phyloP scores from a whole-genome alignment of 2,329 filamentous ascomycete species.

The Talaromyces amestolkiae region DNA sequence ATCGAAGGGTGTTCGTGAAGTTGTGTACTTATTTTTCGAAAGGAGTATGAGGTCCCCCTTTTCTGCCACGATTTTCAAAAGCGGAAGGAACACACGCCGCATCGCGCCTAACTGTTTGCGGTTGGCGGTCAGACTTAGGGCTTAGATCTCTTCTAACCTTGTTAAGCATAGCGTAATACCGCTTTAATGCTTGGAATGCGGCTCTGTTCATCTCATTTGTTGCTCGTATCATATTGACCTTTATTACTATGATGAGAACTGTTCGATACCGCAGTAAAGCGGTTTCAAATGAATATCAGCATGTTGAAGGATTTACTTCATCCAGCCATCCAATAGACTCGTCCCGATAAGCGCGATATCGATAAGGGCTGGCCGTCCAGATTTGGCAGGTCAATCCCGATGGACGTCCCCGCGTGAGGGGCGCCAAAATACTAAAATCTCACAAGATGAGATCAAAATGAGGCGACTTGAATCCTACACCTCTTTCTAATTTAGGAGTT shows the following conservation, averaged over 20 bases:
- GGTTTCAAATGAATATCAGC: not conserved
- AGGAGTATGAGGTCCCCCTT: conserved; percentile 9
- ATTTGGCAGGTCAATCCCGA: not conserved
- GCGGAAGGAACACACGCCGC: conserved; percentile 7
- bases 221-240: not conserved
- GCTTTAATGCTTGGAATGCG: not conserved
- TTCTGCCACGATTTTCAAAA: conserved; percentile 19
- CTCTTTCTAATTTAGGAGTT: not conserved
- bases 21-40: not conserved
- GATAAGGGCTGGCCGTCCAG: not conserved
- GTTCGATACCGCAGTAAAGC: not conserved
- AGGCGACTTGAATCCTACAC: not conserved
- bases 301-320: not conserved
- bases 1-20: not conserved
- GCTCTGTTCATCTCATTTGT: not conserved
- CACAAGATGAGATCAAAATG: not conserved
- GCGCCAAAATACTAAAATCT: not conserved
- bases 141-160: not conserved
- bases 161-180: not conserved
- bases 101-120: conserved; percentile 12
- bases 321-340: not conserved
- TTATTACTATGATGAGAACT: not conserved
- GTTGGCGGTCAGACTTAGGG: conserved; percentile 18
- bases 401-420: not conserved
- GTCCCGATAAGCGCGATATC: not conserved